Base-by-base conservation (phyloP, 2,329 filamentous ascomycete species). In the Neonectria punicea region DNA sequence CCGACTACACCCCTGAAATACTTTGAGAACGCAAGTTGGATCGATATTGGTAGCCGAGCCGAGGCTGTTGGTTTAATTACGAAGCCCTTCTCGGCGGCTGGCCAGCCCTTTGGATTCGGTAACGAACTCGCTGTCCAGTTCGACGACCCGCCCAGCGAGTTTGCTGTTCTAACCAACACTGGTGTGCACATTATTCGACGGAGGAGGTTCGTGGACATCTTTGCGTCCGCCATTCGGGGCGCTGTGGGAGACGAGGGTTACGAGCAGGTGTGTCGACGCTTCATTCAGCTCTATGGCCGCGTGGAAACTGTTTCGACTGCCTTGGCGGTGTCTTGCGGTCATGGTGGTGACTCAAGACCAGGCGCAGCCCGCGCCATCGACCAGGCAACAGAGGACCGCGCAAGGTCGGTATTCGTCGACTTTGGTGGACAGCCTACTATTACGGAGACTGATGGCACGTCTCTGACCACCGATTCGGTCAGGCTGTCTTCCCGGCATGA, bases 41-140 rank as follows among this genome's bases (percentile, higher is more conserved):
- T 98, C 36, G 88, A 90, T 3, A 84, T 99, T 20, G 89, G 89
- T 28, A 85, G 92, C 73, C 86, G 86, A 36, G 90, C 91, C 7
- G 90, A 97, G 76, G 93, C 92, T 70, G 88, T 98, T 61, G 93
- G 94, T 2, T 80, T 94, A 13, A 88, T 93, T 30, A 93, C 91
- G 1, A 86, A 87, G 53, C 88, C 92, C 0, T 95, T 94, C 71
- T 86, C 89, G 16, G 92, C 92, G 10, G 86, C 89, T 0, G 81
- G 81, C 11, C 87, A 88, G 28, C 92, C 93, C 0, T 77, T 89
- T 22, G 95, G 94, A 0, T 98, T 97, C 74, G 94, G 95, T 11
- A 99, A 99, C 72, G 96, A 99, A 80, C 84, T 98, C 61, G 93
- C 96, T 1, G 92, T 97, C n/a, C 97, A 99, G 73, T 99, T 96